These are phyloP conservation scores for Entomortierella chlamydospora DNA, from an alignment of 192 early-diverging fungal species.

Conservation along the genomic window DNA sequence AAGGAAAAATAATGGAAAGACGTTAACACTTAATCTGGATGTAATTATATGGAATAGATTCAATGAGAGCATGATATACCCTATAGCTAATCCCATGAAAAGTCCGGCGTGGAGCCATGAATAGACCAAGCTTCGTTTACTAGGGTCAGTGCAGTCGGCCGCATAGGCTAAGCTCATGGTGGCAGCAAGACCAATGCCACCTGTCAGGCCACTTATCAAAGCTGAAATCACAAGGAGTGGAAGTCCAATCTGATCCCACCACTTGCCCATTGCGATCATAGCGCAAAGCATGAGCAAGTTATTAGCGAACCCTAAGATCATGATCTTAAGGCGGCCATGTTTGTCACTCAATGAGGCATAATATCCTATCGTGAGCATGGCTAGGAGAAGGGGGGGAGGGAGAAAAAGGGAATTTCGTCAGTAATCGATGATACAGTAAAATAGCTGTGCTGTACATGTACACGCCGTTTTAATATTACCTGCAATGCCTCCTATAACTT, in stretches of 20 bases:
- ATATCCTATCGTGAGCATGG: conserved; percentile 32
- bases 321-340: conserved; percentile 24
- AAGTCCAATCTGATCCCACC: conserved; percentile 44
- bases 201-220: conserved; percentile 10
- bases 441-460: neutral
- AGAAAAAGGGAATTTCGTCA: too few relatives aligned
- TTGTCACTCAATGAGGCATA: conserved; percentile 45
- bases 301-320: conserved; percentile 8
- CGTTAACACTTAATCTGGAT: too few relatives aligned
- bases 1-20: neutral
- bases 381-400: too few relatives aligned
- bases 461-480: conserved; percentile 9
- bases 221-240: conserved; percentile 8
- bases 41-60: neutral
- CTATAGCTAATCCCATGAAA: conserved; percentile 29
- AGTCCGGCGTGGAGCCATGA: conserved; percentile 35
- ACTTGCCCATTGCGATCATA: conserved; percentile 16
- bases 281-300: conserved; percentile 7
- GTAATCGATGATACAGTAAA: neutral
- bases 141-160: conserved; percentile 33
- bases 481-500: conserved; percentile 25
- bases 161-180: conserved; percentile 43
- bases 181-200: conserved; percentile 12
- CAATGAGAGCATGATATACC: conserved; percentile 19
- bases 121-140: conserved; percentile 19